Evolutionary conservation across 805 yeast genomes (phyloP).

Genomic region (Ogataea nitratoaversa): DNA sequence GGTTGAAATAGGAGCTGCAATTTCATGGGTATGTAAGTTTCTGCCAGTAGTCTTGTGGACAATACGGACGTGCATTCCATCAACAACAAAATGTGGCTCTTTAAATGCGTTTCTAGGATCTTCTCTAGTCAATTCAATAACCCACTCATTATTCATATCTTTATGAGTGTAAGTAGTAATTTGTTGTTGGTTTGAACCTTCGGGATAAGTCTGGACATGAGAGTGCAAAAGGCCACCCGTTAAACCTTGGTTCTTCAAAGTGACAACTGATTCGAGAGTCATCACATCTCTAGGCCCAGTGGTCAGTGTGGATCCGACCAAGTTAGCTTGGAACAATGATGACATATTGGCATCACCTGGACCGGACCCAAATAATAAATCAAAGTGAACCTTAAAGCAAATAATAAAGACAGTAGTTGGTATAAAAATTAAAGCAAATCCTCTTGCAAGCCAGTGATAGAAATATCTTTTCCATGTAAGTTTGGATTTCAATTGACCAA

Average conservation of each 20-base stretch:
- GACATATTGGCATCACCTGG: conserved; percentile 90
- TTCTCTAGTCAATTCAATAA: conserved; percentile 56
- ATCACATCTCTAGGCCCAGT: conserved; percentile 61
- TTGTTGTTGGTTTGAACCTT: conserved; percentile 92
- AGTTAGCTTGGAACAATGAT: conserved; percentile 83
- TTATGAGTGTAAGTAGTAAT: conserved; percentile 88
- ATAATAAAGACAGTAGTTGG: conserved; percentile 62
- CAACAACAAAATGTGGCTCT: conserved; percentile 39
- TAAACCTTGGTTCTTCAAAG: conserved; percentile 66
- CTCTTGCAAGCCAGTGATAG: conserved; percentile 65
- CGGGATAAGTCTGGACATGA: conserved; percentile 81
- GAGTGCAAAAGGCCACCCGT: conserved; percentile 82
- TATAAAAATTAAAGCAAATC: conserved; percentile 55
- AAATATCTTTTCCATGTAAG: conserved; percentile 47
- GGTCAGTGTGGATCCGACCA: conserved; percentile 61
- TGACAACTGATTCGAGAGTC: conserved; percentile 57
- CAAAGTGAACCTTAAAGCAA: conserved; percentile 73
- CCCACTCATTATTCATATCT: conserved; percentile 83
- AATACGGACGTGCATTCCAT: conserved; percentile 68
- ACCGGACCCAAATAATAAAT: conserved; percentile 67
- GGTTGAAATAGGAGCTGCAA: conserved; percentile 69
- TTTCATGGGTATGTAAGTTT: conserved; percentile 77
- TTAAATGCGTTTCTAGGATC: conserved; percentile 30
- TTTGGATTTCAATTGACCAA: conserved; percentile 55
- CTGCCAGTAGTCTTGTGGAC: conserved; percentile 67